Evolutionary conservation across 1,284 basidiomycete species (phyloP), one percentile per base, ranked within the genome.

Genomic region (Uromyces viciae-fabae): DNA sequence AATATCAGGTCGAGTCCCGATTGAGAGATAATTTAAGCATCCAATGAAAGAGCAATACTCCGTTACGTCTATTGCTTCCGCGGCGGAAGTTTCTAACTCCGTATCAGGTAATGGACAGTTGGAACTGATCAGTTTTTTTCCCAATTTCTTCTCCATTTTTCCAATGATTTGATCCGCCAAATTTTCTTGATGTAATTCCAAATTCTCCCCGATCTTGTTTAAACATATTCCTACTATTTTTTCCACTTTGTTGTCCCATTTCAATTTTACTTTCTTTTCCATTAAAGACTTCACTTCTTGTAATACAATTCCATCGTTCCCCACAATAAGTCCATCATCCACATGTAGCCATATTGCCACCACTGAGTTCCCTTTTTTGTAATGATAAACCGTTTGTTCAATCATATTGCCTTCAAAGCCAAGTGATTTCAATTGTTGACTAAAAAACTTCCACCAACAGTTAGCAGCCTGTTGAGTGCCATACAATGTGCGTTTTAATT

Each of bases 391-490:
- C 19, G 46, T 14, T 31, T 74, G 72, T 40, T 74, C 72, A 9
- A 56, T 17, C 31, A 54, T 33, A 15, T 58, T 40, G n/a, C 28
- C 46, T 17, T 40, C 31, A 58, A 74, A 74, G 11, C 52, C 52
- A 3, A 74, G n/a, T 8, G 52, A 36, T 33, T 49, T 40, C 54
- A 74, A 36, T 8, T 33, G 33, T 9, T 17, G 36, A 8, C 49
- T 14, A 42, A 74, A 74, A 58, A 49, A 52, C 28, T 54, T 54
- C 72, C 72, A 74, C 72, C 43, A 74, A n/a, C 72, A 74, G 14
- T 40, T 7, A 5, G 46, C 43, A 3, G 28, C 72, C 72, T 74
- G 72, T 42, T 74, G 52, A 2, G 49, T 52, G 15, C 72, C 72
- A 58, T 74, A 74, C 1, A 74, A 28, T 19, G 72, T 49, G 19